These are phyloP conservation scores for Lichtheimia ramosa DNA, from an alignment of 371 early-diverging fungal genomes.

Conservation along the genomic window DNA sequence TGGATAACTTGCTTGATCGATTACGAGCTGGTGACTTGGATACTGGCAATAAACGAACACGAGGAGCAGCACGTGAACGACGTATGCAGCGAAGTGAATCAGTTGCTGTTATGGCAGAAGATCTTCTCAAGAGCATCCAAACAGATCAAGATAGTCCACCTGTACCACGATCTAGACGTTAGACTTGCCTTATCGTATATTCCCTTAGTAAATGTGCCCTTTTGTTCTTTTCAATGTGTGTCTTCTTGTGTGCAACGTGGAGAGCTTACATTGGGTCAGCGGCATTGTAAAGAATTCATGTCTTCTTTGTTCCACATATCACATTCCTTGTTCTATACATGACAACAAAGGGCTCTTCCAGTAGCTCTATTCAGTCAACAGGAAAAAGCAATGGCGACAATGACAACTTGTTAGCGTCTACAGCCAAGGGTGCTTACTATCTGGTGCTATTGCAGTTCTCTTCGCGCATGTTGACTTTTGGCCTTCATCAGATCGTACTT, in stretches of 20 bases:
- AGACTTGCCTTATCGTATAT: no score
- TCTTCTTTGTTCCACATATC: no score
- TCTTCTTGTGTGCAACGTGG: no score
- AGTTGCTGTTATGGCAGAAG: slow-evolving; percentile 67
- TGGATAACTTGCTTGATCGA: slow-evolving; percentile 80
- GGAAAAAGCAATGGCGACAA: neutral
- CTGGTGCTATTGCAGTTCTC: slow-evolving; percentile 79
- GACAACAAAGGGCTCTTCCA: no score
- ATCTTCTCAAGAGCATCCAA: slow-evolving; percentile 69
- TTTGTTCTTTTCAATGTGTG: no score
- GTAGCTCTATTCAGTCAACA: no score
- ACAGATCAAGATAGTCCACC: slow-evolving; percentile 35
- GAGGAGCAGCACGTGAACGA: slow-evolving; percentile 31
- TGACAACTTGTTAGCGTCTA: slow-evolving; percentile 39
- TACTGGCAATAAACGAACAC: slow-evolving; percentile 53
- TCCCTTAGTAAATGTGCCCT: no score
- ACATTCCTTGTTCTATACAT: no score
- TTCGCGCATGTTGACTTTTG: slow-evolving; percentile 78
- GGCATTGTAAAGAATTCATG: no score
- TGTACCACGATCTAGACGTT: slow-evolving; percentile 4
- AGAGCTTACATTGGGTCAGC: no score
- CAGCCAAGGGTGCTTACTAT: slow-evolving; percentile 73
- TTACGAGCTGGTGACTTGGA: slow-evolving; percentile 73
- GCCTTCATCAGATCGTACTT: slow-evolving; percentile 76
- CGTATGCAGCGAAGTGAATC: slow-evolving; percentile 62